These are phyloP conservation scores for Kodamaea jinghongensis DNA, from an alignment of 805 yeast species.

Conservation along the genomic window DNA sequence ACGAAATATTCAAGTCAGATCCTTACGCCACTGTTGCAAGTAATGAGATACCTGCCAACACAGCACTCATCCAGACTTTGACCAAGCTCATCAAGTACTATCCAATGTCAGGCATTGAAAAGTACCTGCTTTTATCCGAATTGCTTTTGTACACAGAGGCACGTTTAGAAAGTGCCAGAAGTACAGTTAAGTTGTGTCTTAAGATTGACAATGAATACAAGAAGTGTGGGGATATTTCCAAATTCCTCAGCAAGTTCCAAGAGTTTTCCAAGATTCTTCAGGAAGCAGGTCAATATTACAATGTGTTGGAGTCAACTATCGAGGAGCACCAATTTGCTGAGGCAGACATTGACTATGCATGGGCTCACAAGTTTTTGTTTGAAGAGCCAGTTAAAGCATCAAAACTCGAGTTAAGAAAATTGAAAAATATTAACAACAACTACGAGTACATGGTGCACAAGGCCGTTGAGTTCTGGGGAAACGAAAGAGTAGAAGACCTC, in stretches of 20 bases:
- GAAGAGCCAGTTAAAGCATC: slow-evolving; percentile 25
- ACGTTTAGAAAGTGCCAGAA: slow-evolving; percentile 51
- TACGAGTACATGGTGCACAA: slow-evolving; percentile 42
- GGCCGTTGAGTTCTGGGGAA: slow-evolving; percentile 27
- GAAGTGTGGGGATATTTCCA: slow-evolving; percentile 55
- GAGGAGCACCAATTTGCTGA: slow-evolving; percentile 12
- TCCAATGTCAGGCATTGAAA: slow-evolving; percentile 23
- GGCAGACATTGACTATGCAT: slow-evolving; percentile 22
- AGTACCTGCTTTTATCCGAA: slow-evolving; percentile 26
- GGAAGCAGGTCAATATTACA: slow-evolving; percentile 29
- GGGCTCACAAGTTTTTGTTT: slow-evolving; percentile 25
- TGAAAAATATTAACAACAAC: slow-evolving; percentile 38
- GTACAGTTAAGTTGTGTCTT: slow-evolving; percentile 62
- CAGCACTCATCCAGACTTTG: slow-evolving; percentile 24
- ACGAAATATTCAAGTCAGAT: slow-evolving; percentile 16
- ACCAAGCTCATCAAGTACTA: slow-evolving; percentile 25
- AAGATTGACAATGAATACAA: slow-evolving; percentile 72
- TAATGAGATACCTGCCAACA: slow-evolving; percentile 10
- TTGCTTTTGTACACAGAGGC: slow-evolving; percentile 47
- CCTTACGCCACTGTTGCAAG: slow-evolving; percentile 4
- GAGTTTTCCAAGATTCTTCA: slow-evolving; percentile 39
- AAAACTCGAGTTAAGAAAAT: slow-evolving; percentile 21
- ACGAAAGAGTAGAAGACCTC: slow-evolving; percentile 12
- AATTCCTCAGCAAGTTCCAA: slow-evolving; percentile 48
- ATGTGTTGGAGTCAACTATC: slow-evolving; percentile 20